Conservation (phyloP, 2,329 filamentous ascomycete genomes). For the Ophiostoma pallidulum region DNA sequence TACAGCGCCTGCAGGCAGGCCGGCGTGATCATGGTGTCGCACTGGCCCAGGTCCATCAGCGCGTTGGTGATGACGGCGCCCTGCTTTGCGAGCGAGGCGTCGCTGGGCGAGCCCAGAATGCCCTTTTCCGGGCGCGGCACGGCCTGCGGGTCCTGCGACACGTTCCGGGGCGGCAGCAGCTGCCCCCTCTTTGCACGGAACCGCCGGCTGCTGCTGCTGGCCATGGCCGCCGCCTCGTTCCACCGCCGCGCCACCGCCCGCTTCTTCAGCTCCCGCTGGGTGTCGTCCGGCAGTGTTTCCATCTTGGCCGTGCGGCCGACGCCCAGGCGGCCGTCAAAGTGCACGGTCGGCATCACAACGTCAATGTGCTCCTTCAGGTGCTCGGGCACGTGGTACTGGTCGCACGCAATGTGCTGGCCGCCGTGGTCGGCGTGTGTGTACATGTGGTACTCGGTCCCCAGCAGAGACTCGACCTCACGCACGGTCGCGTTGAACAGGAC, state of each 20-base stretch:
- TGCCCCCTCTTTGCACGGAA: not conserved
- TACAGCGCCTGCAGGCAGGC: conserved; percentile 44
- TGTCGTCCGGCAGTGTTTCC: conserved; percentile 18
- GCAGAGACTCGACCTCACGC: conserved; percentile 41
- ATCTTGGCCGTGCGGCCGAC: conserved; percentile 19
- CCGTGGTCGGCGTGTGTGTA: conserved; percentile 33
- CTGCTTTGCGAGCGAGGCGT: conserved; percentile 24
- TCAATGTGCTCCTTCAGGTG: conserved; percentile 29
- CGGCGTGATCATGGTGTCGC: conserved; percentile 47
- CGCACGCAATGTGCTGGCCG: conserved; percentile 31
- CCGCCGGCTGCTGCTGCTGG: conserved; percentile 1
- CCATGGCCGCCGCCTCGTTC: not conserved
- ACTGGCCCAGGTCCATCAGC: conserved; percentile 28
- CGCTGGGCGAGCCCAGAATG: conserved; percentile 21
- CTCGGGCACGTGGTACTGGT: conserved; percentile 32
- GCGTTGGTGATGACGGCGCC: conserved; percentile 23
- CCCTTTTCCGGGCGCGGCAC: conserved; percentile 18
- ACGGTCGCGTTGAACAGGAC: conserved; percentile 45
- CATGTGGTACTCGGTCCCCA: conserved; percentile 43
- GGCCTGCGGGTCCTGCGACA: no score
- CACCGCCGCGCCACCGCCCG: conserved; percentile 12
- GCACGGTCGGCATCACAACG: conserved; percentile 33
- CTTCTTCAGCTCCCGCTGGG: conserved; percentile 20
- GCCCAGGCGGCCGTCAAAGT: conserved; percentile 26
- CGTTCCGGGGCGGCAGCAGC: not conserved